phyloP scores from a whole-genome alignment of 768 basidiomycete genomes.

The Collybiopsis luxurians region DNA sequence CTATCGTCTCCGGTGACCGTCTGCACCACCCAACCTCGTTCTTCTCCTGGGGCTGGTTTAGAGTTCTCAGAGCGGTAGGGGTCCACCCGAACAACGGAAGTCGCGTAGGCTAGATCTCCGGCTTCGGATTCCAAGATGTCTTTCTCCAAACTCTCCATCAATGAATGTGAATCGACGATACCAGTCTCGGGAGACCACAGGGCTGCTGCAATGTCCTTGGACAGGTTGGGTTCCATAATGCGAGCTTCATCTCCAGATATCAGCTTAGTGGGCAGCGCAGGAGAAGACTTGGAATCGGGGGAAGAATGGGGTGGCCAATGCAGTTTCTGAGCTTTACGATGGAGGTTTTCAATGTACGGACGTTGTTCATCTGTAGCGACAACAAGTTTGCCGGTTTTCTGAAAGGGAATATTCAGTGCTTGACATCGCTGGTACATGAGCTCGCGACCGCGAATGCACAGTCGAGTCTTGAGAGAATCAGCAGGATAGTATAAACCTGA shows the following conservation, averaged over 20 bases:
- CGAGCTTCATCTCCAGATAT: slow-evolving; percentile 66
- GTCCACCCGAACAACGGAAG: slow-evolving; percentile 85
- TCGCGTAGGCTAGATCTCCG: slow-evolving; percentile 73
- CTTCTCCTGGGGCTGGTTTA: slow-evolving; percentile 26
- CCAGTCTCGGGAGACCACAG: slow-evolving; percentile 87
- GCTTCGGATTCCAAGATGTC: slow-evolving; percentile 72
- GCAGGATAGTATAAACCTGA: slow-evolving; percentile 83
- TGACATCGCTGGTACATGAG: slow-evolving; percentile 80
- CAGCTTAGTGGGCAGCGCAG: slow-evolving; percentile 60
- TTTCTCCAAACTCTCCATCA: slow-evolving; percentile 81
- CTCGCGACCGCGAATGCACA: slow-evolving; percentile 85
- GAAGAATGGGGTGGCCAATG: slow-evolving; percentile 45
- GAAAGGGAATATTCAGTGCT: slow-evolving; percentile 57
- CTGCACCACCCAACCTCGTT: slow-evolving; percentile 88
- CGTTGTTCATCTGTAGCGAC: slow-evolving; percentile 71
- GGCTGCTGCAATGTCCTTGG: slow-evolving; percentile 63
- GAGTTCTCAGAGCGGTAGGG: slow-evolving; percentile 33
- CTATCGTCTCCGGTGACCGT: slow-evolving; percentile 50
- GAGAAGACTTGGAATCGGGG: slow-evolving; percentile 19
- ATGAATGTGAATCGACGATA: slow-evolving; percentile 81
- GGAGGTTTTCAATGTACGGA: slow-evolving; percentile 67
- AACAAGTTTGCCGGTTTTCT: slow-evolving; percentile 85
- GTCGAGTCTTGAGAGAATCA: slow-evolving; percentile 77
- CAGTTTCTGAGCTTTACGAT: slow-evolving; percentile 57
- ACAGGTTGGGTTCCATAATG: slow-evolving; percentile 82